Evolutionary conservation across 2,329 filamentous ascomycete genomes (phyloP).

Genomic region (Aureobasidium musti): DNA sequence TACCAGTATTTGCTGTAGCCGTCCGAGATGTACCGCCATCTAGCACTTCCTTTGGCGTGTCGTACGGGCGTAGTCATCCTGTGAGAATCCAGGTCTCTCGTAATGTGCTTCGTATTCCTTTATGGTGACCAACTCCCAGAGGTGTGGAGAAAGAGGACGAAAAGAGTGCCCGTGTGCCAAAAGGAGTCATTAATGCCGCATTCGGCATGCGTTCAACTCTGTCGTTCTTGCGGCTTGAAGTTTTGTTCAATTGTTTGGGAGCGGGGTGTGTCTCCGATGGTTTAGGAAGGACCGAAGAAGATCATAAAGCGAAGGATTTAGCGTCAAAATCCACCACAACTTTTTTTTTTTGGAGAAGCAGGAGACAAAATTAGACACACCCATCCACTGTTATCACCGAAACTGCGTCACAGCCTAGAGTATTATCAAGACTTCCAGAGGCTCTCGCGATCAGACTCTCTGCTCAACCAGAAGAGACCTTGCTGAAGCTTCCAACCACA

Average conservation of each 20-base stretch:
- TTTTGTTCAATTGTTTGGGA: background rate
- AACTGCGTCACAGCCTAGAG: too few species aligned
- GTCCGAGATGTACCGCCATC: conserved; percentile 2
- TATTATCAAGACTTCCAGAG: too few species aligned
- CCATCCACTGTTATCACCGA: too few species aligned
- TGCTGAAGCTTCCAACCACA: too few species aligned
- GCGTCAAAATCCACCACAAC: background rate
- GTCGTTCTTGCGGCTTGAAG: background rate
- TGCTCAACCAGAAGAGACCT: too few species aligned
- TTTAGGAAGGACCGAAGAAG: background rate
- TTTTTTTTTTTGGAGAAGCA: background rate
- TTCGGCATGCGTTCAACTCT: background rate
- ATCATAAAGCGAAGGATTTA: background rate
- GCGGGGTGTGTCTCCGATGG: background rate
- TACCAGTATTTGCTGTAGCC: conserved; percentile 12
- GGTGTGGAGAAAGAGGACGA: background rate
- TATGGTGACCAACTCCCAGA: background rate
- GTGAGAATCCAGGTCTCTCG: background rate
- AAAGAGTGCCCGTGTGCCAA: background rate
- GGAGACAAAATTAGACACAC: too few species aligned
- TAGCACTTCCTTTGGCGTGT: background rate
- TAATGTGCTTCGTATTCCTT: background rate
- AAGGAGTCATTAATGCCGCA: background rate
- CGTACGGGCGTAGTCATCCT: background rate
- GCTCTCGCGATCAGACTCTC: too few species aligned